Evolutionary conservation across 495 filamentous ascomycete genomes (phyloP).

Genomic region (Aspergillus egyptiacus): DNA sequence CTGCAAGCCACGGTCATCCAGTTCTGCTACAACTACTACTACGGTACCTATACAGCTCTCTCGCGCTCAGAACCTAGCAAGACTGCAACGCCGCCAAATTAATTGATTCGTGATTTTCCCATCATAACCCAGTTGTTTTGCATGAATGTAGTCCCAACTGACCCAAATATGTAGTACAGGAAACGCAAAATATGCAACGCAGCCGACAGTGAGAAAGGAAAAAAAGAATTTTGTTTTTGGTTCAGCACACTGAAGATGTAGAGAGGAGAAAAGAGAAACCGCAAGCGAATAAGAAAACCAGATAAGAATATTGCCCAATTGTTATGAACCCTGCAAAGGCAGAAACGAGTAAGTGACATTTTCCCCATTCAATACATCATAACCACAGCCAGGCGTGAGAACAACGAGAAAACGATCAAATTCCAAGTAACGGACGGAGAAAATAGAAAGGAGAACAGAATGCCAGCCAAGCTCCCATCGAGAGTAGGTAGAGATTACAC

Average conservation of each 20-base stretch:
- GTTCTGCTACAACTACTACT: constrained; percentile 3
- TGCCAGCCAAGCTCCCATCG: constrained; percentile 43
- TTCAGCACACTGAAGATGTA: constrained; percentile 8
- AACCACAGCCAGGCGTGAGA: constrained; percentile 17
- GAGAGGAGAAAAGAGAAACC: constrained; percentile 14
- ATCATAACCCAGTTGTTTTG: constrained; percentile 22
- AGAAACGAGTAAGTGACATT: constrained; percentile 14
- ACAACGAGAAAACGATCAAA: constrained; percentile 12
- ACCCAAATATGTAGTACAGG: constrained; percentile 28
- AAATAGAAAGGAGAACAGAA: constrained; percentile 15
- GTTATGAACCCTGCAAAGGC: constrained; percentile 9
- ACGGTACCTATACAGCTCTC: too few relatives aligned
- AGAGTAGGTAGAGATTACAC: constrained; percentile 48
- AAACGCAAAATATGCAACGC: constrained; percentile 21
- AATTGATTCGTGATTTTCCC: constrained; percentile 20
- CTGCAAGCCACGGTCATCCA: too few relatives aligned
- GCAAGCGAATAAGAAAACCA: constrained; percentile 7
- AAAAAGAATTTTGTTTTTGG: constrained; percentile 16
- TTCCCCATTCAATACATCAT: constrained; percentile 25
- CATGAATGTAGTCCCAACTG: constrained; percentile 23
- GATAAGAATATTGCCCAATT: constrained; percentile 14
- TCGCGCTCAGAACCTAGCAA: too few relatives aligned
- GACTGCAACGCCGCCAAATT: constrained; percentile 18
- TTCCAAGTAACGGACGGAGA: constrained; percentile 1
- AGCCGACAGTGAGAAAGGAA: constrained; percentile 13